These are phyloP conservation scores for Wickerhamiella azymoides DNA, from an alignment of 805 yeast genomes.

Conservation along the genomic window DNA sequence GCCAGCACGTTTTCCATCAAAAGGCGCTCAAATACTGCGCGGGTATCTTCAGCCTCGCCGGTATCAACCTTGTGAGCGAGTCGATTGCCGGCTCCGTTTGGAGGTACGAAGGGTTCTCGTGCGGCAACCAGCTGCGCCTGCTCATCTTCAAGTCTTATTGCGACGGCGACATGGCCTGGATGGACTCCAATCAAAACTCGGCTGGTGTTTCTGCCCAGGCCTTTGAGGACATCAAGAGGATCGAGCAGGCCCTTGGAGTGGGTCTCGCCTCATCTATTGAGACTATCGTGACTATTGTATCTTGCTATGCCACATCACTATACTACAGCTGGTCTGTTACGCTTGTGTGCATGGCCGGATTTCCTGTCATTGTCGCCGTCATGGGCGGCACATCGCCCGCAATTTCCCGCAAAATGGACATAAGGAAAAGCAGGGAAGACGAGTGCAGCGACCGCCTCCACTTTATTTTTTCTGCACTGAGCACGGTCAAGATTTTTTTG, in stretches of 20 bases:
- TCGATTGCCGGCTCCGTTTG: slow-evolving; percentile 49
- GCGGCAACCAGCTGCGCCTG: slow-evolving; percentile 43
- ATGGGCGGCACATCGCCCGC: slow-evolving; percentile 39
- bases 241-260: slow-evolving; percentile 19
- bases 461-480: slow-evolving; percentile 54
- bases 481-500: slow-evolving; percentile 46
- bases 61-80: slow-evolving; percentile 30
- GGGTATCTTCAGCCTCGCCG: slow-evolving; percentile 35
- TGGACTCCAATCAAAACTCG: slow-evolving; percentile 40
- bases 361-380: slow-evolving; percentile 46
- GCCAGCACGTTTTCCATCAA: slow-evolving; percentile 25
- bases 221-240: slow-evolving; percentile 27
- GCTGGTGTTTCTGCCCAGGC: slow-evolving; percentile 53
- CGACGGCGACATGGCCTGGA: slow-evolving; percentile 42
- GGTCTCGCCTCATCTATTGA: slow-evolving; percentile 69
- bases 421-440: slow-evolving; percentile 45
- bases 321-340: slow-evolving; percentile 78
- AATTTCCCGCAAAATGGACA: slow-evolving; percentile 35
- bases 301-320: slow-evolving; percentile 45
- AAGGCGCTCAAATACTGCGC: slow-evolving; percentile 27
- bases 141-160: slow-evolving; percentile 34
- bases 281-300: slow-evolving; percentile 45
- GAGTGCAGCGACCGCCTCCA: slow-evolving; percentile 46
- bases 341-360: slow-evolving; percentile 53
- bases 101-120: slow-evolving; percentile 60